phyloP scores from a whole-genome alignment of 1,139 yeast genomes.

The Meyerozyma smithsonii region DNA sequence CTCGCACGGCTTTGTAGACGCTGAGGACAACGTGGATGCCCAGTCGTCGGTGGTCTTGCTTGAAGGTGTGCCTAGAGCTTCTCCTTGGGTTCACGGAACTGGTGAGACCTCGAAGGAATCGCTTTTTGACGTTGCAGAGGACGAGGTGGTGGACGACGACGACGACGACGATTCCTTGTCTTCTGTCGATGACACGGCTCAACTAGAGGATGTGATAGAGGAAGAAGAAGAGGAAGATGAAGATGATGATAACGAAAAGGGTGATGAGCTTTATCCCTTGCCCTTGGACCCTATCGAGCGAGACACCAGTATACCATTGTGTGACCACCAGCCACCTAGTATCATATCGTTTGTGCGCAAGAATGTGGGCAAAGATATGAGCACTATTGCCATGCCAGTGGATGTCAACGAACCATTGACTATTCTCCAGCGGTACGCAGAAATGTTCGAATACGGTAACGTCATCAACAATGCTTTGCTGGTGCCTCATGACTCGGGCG shows the following conservation, averaged over 20 bases:
- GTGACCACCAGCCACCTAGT: slow-evolving; percentile 74
- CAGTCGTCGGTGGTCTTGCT: neutral
- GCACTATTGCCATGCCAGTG: slow-evolving; percentile 90
- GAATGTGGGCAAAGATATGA: slow-evolving; percentile 86
- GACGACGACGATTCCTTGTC: slow-evolving; percentile 4
- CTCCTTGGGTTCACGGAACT: neutral
- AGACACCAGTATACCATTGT: slow-evolving; percentile 55
- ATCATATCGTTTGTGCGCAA: slow-evolving; percentile 74
- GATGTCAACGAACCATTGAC: slow-evolving; percentile 89
- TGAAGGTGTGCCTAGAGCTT: neutral
- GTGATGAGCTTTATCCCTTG: slow-evolving; percentile 55
- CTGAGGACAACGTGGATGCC: slow-evolving; percentile 50
- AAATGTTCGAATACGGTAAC: slow-evolving; percentile 69
- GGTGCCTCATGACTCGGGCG: slow-evolving; percentile 42
- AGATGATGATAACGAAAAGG: too few species aligned
- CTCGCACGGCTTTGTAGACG: slow-evolving; percentile 59
- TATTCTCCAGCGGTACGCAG: slow-evolving; percentile 73
- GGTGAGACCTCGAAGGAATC: neutral
- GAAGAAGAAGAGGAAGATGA: slow-evolving; percentile 8
- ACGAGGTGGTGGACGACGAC: slow-evolving; percentile 5
- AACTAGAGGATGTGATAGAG: neutral
- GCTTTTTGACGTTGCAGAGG: slow-evolving; percentile 5
- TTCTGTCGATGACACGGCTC: neutral
- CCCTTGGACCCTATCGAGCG: slow-evolving; percentile 51
- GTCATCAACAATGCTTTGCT: slow-evolving; percentile 59